Conservation (phyloP, 2,329 filamentous ascomycete genomes). For the Sarocladiaceae sp. region DNA sequence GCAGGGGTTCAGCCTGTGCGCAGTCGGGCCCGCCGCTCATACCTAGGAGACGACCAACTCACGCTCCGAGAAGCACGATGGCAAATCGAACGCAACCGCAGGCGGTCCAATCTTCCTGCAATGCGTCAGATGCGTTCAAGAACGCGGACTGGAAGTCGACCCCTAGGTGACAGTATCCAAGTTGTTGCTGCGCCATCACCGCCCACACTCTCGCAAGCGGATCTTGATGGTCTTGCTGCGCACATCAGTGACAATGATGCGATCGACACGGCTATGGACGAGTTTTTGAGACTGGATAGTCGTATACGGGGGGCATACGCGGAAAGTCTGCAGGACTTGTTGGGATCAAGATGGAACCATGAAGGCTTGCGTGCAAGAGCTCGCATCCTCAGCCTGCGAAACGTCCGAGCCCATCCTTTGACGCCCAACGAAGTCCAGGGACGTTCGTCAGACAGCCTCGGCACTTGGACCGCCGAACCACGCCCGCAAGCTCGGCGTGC, state of each 20-base stretch:
- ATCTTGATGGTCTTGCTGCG: background rate
- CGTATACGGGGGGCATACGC: background rate
- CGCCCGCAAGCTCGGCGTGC: background rate
- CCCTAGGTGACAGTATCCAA: background rate
- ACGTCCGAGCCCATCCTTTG: background rate
- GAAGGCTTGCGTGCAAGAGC: background rate
- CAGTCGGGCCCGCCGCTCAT: background rate
- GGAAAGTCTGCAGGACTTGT: background rate
- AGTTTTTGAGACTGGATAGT: background rate
- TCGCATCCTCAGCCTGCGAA: background rate
- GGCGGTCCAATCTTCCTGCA: background rate
- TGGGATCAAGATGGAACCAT: background rate
- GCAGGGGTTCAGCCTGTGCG: background rate
- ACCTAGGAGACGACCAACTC: background rate
- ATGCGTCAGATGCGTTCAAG: background rate
- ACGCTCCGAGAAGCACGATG: background rate
- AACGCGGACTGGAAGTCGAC: background rate
- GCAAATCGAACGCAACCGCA: background rate
- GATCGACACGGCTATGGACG: constrained; percentile 2
- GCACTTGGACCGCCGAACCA: background rate
- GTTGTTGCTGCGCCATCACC: background rate
- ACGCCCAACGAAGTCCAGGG: too few species aligned
- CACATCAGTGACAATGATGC: background rate
- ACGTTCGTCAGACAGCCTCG: background rate
- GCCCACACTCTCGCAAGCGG: background rate